phyloP scores from a whole-genome alignment of 2,329 filamentous ascomycete species.

The Intubia oerlemansii region DNA sequence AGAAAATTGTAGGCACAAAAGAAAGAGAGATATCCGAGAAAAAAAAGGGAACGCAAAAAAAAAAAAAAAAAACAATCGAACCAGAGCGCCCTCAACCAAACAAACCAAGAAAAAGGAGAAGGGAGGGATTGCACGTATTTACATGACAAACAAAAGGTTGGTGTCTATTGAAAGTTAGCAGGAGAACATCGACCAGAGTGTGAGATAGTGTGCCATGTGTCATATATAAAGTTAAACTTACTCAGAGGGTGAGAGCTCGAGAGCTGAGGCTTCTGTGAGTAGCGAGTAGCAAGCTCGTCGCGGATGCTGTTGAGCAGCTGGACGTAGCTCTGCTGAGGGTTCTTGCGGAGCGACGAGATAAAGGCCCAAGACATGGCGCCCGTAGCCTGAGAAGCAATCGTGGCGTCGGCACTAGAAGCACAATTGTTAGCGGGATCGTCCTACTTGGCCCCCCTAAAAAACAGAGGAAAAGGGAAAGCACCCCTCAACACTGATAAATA shows the following conservation, averaged over 20 bases:
- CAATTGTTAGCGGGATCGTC: constrained; percentile 1
- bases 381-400: constrained; percentile 71
- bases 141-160: constrained; percentile 48
- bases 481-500: constrained; percentile 12
- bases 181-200: not conserved
- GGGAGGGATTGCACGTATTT: not conserved
- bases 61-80: not conserved
- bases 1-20: not conserved
- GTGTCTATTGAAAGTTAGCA: constrained; percentile 24
- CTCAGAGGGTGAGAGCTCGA: constrained; percentile 91
- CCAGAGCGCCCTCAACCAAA: not conserved
- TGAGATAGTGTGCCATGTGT: constrained; percentile 1
- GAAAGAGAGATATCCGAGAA: not conserved
- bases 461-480: constrained; percentile 5
- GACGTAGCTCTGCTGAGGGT: constrained; percentile 89
- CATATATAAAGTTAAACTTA: constrained; percentile 24
- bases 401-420: constrained; percentile 58
- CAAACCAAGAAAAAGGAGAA: not conserved
- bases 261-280: constrained; percentile 85
- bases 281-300: constrained; percentile 69
- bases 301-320: constrained; percentile 89
- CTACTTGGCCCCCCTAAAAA: no score
- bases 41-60: not conserved
- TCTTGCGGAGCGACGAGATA: constrained; percentile 74
- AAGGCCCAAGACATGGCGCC: constrained; percentile 98